phyloP scores from a whole-genome alignment of 306 rosid genomes.

The Canavalia gladiata region DNA sequence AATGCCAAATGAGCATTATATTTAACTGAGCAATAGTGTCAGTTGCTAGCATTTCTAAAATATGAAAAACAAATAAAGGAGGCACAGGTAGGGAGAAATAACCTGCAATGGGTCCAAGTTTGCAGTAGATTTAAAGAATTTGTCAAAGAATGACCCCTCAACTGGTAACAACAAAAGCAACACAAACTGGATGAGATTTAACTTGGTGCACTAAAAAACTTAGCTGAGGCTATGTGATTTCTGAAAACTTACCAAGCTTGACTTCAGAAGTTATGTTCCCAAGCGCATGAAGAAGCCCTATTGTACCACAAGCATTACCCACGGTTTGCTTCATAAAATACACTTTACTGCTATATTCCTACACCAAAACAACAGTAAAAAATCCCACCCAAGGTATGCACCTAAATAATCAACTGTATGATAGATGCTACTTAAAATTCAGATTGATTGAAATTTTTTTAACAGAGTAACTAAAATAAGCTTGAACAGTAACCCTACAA shows the following conservation, averaged over 20 bases:
- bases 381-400: slow-evolving; percentile 17
- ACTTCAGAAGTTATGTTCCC: slow-evolving; percentile 85
- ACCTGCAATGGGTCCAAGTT: slow-evolving; percentile 87
- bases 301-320: slow-evolving; percentile 96
- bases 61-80: slow-evolving; percentile 31
- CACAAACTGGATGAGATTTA: slow-evolving; percentile 25
- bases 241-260: slow-evolving; percentile 70
- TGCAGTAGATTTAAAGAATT: slow-evolving; percentile 81
- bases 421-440: slow-evolving; percentile 11
- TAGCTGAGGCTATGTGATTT: neutral
- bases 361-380: slow-evolving; percentile 43
- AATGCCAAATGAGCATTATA: slow-evolving; percentile 32
- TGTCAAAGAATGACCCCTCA: slow-evolving; percentile 87
- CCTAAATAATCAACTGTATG: slow-evolving; percentile 1
- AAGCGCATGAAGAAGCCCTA: slow-evolving; percentile 96
- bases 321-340: slow-evolving; percentile 94
- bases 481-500: neutral
- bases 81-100: slow-evolving; percentile 39
- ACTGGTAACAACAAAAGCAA: slow-evolving; percentile 58
- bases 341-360: slow-evolving; percentile 71
- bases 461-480: slow-evolving; percentile 13
- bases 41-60: slow-evolving; percentile 5
- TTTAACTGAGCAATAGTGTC: slow-evolving; percentile 8
- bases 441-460: slow-evolving; percentile 21
- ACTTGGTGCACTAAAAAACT: neutral